Evolutionary conservation across 2,329 filamentous ascomycete genomes (phyloP).

Genomic region (Paracamarosporium sp.): DNA sequence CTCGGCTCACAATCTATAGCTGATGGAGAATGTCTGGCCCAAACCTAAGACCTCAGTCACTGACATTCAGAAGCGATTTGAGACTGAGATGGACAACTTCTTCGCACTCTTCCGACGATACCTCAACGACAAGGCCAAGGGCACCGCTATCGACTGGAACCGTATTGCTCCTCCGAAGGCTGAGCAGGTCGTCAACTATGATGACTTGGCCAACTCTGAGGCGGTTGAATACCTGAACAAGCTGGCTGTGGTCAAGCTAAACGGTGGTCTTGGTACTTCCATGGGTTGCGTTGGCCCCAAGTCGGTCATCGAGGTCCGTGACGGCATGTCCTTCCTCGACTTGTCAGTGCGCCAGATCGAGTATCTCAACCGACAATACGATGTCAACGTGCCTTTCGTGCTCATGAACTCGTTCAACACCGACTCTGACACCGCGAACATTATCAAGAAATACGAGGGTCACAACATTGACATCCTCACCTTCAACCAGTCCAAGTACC

Average conservation of each 20-base stretch:
- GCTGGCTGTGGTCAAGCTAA: conserved; percentile 97
- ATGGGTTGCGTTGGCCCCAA: conserved; percentile 99
- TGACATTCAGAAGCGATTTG: conserved; percentile 72
- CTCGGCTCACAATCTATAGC: not conserved
- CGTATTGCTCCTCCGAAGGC: conserved; percentile 93
- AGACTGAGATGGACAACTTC: conserved; percentile 99
- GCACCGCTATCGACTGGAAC: conserved; percentile 94
- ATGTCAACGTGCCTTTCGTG: conserved; percentile 95
- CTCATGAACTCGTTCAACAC: conserved; percentile 99
- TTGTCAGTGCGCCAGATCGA: conserved; percentile 98
- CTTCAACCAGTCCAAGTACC: conserved; percentile 99
- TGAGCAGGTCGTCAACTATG: conserved; percentile 94
- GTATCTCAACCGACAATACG: conserved; percentile 97
- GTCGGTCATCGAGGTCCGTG: conserved; percentile 98
- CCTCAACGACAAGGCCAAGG: conserved; percentile 98
- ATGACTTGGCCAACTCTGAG: conserved; percentile 85
- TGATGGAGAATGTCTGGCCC: not conserved
- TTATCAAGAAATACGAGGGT: conserved; percentile 99
- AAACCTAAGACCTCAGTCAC: not conserved
- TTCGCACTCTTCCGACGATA: conserved; percentile 98
- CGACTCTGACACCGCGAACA: conserved; percentile 94
- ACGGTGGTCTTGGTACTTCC: conserved; percentile 97
- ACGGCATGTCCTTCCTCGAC: conserved; percentile 99
- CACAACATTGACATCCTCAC: conserved; percentile 99
- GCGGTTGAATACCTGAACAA: conserved; percentile 96